A percentile compares a stretch with the other conserved stretches of the same genome.
phyloP scores from a whole-genome alignment of 768 basidiomycete genomes.

The Arthromyces matolae region DNA sequence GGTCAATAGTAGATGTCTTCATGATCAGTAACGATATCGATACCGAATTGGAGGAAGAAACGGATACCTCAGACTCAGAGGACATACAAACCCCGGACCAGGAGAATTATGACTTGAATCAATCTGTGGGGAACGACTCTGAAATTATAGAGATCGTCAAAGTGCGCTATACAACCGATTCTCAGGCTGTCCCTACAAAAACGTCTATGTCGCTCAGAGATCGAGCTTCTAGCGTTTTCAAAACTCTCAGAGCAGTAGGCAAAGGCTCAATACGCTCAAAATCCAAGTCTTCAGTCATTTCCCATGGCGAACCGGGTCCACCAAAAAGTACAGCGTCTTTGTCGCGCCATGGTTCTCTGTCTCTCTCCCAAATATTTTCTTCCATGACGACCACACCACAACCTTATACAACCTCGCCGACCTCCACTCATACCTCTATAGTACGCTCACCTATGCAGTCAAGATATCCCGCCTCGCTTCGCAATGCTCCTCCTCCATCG shows the following conservation, averaged over 20 bases:
- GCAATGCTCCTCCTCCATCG: slow-evolving; percentile 4
- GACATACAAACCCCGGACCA: too few species aligned
- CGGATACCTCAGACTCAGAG: slow-evolving; percentile 23
- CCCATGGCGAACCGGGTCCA: slow-evolving; percentile 19
- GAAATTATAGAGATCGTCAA: slow-evolving; percentile 62
- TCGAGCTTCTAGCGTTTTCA: slow-evolving; percentile 45
- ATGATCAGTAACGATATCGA: slow-evolving; percentile 24
- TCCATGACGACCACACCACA: slow-evolving; percentile 21
- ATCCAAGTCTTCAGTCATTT: slow-evolving; percentile 32
- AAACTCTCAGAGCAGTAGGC: slow-evolving; percentile 41
- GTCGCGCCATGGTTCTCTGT: slow-evolving; percentile 35
- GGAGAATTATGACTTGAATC: slow-evolving; percentile 11
- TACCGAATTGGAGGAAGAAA: slow-evolving; percentile 23
- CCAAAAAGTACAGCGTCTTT: too few species aligned
- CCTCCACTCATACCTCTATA: slow-evolving; percentile 19
- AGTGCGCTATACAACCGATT: slow-evolving; percentile 33
- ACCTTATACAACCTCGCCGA: slow-evolving; percentile 23
- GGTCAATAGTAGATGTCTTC: slow-evolving; percentile 30
- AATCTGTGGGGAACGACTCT: slow-evolving; percentile 38
- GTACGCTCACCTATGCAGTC: slow-evolving; percentile 19
- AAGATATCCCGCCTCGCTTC: slow-evolving; percentile 10
- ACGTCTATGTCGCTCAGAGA: slow-evolving; percentile 40
- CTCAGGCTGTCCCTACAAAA: slow-evolving; percentile 22
- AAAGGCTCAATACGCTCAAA: slow-evolving; percentile 31
- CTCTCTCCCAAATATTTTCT: slow-evolving; percentile 37